phyloP scores from a whole-genome alignment of 371 early-diverging fungal genomes.

The Neoconidiobolus thromboides region DNA sequence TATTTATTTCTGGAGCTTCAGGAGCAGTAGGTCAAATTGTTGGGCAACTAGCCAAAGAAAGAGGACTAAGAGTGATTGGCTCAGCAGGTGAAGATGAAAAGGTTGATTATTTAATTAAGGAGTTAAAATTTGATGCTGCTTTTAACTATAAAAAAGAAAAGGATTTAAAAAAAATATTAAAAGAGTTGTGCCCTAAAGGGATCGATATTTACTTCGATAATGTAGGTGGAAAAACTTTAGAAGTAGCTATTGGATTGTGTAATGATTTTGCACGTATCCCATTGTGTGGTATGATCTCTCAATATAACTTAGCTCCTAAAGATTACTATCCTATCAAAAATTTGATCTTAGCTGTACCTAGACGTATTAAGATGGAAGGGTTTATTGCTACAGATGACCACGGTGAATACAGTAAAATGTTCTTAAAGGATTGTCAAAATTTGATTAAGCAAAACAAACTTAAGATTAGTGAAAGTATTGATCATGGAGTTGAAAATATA shows the following conservation, averaged over 20 bases:
- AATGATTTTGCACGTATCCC: constrained; percentile 36
- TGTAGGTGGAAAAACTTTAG: constrained; percentile 54
- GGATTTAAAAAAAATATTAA: constrained; percentile 15
- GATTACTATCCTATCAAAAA: constrained; percentile 11
- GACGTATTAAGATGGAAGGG: constrained; percentile 37
- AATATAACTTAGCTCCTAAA: constrained; percentile 30
- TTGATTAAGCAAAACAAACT: constrained; percentile 48
- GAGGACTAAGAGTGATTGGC: constrained; percentile 41
- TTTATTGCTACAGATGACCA: constrained; percentile 38
- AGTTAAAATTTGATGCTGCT: constrained; percentile 40
- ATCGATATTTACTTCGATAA: constrained; percentile 56
- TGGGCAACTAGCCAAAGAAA: constrained; percentile 45
- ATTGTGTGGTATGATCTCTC: constrained; percentile 47
- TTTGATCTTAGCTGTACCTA: constrained; percentile 17
- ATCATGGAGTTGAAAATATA: constrained; percentile 62
- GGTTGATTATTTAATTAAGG: constrained; percentile 30
- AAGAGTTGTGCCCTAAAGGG: constrained; percentile 31
- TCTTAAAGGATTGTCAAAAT: constrained; percentile 32
- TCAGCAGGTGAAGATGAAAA: constrained; percentile 51
- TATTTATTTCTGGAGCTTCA: constrained; percentile 32
- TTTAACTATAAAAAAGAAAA: constrained; percentile 48
- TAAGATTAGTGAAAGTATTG: constrained; percentile 35
- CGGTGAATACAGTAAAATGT: constrained; percentile 22
- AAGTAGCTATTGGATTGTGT: constrained; percentile 29
- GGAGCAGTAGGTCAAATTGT: constrained; percentile 39